These are phyloP conservation scores for Incumbomyces lentus DNA, from an alignment of 2,329 filamentous ascomycete genomes.

Conservation along the genomic window DNA sequence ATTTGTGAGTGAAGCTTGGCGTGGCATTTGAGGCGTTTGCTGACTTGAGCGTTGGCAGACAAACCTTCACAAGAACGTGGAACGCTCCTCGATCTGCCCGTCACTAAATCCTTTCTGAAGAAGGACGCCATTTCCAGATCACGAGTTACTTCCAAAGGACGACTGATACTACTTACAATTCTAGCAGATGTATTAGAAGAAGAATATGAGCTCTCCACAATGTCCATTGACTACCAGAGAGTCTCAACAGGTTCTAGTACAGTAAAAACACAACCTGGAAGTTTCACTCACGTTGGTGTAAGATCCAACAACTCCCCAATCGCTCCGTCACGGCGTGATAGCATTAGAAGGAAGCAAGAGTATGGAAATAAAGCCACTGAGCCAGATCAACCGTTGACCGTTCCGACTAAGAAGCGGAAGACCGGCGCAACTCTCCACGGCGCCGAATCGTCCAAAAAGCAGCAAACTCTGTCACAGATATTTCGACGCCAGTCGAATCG, in stretches of 20 bases:
- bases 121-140: constrained; percentile 7
- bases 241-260: constrained; percentile 10
- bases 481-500: too few species aligned
- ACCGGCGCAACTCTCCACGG: neutral
- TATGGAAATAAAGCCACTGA: too few species aligned
- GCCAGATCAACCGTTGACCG: too few species aligned
- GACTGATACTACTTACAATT: constrained; percentile 22
- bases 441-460: too few species aligned
- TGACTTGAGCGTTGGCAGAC: neutral
- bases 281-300: neutral
- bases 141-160: constrained; percentile 12
- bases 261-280: neutral
- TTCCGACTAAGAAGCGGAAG: neutral
- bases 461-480: too few species aligned
- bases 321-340: too few species aligned
- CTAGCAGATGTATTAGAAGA: constrained; percentile 25
- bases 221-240: constrained; percentile 23
- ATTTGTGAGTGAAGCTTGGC: constrained; percentile 5
- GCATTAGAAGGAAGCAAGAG: too few species aligned
- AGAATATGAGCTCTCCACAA: constrained; percentile 17
- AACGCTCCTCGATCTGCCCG: constrained; percentile 18
- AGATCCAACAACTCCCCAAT: too few species aligned
- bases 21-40: neutral
- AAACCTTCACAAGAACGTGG: constrained; percentile 23
- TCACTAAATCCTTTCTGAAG: constrained; percentile 15